Percentiles rank a stretch among this genome's conserved stretches.
Conservation (phyloP, 2,329 filamentous ascomycete species). For the Pseudogymnoascus sp. region DNA sequence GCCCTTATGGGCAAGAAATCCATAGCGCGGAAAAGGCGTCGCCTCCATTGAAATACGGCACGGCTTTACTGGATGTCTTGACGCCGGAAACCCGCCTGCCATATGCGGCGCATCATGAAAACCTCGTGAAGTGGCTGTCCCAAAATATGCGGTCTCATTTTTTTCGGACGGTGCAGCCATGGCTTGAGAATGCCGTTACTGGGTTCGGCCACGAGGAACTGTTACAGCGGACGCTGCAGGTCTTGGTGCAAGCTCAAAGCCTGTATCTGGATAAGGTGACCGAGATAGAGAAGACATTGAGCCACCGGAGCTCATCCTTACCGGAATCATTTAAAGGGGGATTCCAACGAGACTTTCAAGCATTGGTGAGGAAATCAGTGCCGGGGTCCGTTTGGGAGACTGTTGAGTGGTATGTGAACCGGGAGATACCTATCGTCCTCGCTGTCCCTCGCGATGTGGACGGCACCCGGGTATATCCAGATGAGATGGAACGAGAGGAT, state of each 20-base stretch:
- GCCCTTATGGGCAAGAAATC: constrained; percentile 29
- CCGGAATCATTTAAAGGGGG: constrained; percentile 36
- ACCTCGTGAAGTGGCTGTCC: constrained; percentile 52
- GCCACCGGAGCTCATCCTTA: constrained; percentile 25
- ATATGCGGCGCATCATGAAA: constrained; percentile 43
- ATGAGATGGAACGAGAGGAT: constrained; percentile 23
- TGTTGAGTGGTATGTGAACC: constrained; percentile 45
- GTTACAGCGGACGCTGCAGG: constrained; percentile 45
- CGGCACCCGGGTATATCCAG: constrained; percentile 15
- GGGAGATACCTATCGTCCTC: constrained; percentile 44
- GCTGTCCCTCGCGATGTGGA: constrained; percentile 18
- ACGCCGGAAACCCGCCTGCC: constrained; percentile 40
- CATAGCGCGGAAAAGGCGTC: constrained; percentile 21
- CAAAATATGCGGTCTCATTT: constrained; percentile 55
- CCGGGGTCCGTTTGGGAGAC: constrained; percentile 45
- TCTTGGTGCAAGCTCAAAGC: constrained; percentile 50
- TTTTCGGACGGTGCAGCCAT: constrained; percentile 48
- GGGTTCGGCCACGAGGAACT: constrained; percentile 35
- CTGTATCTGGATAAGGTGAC: constrained; percentile 49
- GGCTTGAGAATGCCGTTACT: constrained; percentile 38
- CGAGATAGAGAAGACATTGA: constrained; percentile 42
- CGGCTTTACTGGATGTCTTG: constrained; percentile 47
- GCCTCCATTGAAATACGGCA: constrained; percentile 34
- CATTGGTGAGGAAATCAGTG: constrained; percentile 56
- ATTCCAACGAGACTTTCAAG: constrained; percentile 55